Evolutionary conservation across 1,139 yeast genomes (phyloP), one percentile per base, ranked within the genome.

Genomic region (Candida tunisiensis): DNA sequence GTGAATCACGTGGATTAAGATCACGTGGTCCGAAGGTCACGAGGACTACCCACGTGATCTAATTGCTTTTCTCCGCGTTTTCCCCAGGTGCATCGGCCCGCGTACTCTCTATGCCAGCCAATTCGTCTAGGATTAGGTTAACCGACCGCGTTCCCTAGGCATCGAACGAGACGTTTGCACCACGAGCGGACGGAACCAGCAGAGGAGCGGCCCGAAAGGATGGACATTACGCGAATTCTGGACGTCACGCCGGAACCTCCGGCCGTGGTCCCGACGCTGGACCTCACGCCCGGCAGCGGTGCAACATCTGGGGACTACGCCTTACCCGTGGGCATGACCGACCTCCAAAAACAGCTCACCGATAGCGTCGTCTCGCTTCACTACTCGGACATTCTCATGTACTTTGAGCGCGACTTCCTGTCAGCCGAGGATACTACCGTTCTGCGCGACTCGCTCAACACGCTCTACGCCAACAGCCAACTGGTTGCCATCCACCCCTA

Each of bases 331-430:
- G 85, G 93, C 3, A 72, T 85, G 74, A 71, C 79, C 33, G 83
- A 78, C 35, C 77, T 80, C 39, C 96, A 88, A 47, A 75, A 74
- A 42, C 92, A 82, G 44, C 62, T 88, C 29, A 79, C 88, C n/a
- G 93, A 85, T 52, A 93, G 83, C 46, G 83, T 88, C 16, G 78
- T 88, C 6, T 78, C 93, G 1, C 57, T 83, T 24, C 96, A 88
- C 49, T 83, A 83, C 45, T 72, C 92, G 19, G 96, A 85, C 46
- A 80, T 88, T 31, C 58, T 85, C 40, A 74, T 82, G 51, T 82
- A 75, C 49, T 83, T 82, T 44, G 93, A 82, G 47, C 69, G 80
- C 0, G 49, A 52, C 19, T 58, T 60, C 28, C 51, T 50, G 21
- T 46, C 59, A 27, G 69, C 69, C 25, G 71, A 68, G 25, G 67